Evolutionary conservation across 352 stramenopile species (phyloP).

Genomic region (Saprolegnia diclina): DNA sequence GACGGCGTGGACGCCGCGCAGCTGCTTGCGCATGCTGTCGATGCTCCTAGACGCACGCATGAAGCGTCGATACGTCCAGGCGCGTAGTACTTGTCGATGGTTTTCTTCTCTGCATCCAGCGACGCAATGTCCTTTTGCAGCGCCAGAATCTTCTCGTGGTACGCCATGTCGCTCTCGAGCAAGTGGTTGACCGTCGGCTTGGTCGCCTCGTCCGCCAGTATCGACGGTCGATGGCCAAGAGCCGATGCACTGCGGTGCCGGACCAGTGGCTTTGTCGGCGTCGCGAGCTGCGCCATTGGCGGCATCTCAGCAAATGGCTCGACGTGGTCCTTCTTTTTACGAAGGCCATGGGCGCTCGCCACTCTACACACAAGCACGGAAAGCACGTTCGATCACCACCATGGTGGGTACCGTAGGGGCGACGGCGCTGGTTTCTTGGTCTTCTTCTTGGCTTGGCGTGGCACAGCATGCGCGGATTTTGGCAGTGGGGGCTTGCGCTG

Average conservation of each 20-base stretch:
- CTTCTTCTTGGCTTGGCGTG: conserved; percentile 7
- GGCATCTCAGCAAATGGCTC: background rate
- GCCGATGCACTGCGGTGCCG: conserved; percentile 2
- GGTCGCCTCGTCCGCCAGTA: background rate
- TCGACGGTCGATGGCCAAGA: background rate
- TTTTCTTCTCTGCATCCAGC: conserved; percentile 42
- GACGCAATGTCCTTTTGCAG: conserved; percentile 54
- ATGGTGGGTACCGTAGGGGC: background rate
- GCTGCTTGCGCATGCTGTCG: conserved; percentile 38
- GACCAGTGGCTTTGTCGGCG: conserved; percentile 11
- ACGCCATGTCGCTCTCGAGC: conserved; percentile 58
- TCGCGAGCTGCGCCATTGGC: background rate
- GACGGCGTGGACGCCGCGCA: conserved; percentile 66
- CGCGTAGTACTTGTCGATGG: conserved; percentile 32
- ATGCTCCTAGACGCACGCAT: conserved; percentile 34
- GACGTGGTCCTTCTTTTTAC: background rate
- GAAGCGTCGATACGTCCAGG: background rate
- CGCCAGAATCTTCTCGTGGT: conserved; percentile 47
- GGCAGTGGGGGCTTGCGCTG: background rate
- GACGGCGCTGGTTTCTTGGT: background rate
- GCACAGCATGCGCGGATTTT: background rate
- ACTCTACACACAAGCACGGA: background rate
- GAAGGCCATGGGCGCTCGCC: background rate
- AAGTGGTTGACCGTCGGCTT: conserved; percentile 60
- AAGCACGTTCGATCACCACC: background rate